A percentile compares a stretch with the other conserved stretches of the same genome.
These are phyloP conservation scores for Pichia sp. DNA, from an alignment of 1,139 yeast species.

Conservation along the genomic window DNA sequence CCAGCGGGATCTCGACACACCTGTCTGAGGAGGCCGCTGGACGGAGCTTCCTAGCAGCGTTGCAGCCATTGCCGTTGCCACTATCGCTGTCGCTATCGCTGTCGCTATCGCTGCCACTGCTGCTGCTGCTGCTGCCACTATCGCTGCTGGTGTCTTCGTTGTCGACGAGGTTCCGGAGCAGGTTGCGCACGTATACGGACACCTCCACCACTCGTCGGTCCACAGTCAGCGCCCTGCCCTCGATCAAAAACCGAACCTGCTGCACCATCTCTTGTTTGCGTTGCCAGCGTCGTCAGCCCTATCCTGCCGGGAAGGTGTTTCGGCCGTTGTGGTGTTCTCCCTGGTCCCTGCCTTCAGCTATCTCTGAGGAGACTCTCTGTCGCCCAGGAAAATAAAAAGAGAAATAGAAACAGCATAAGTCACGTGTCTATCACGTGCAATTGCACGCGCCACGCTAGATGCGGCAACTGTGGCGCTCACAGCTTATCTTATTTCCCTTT, in stretches of 20 bases:
- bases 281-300: background rate
- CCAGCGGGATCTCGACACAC: constrained; percentile 75
- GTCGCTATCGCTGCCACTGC: constrained; percentile 25
- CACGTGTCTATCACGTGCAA: background rate
- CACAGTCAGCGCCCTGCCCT: constrained; percentile 39
- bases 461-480: constrained; percentile 5
- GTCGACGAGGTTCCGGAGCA: constrained; percentile 70
- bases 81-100: constrained; percentile 30
- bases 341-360: too few relatives aligned
- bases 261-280: background rate
- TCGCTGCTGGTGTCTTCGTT: constrained; percentile 6
- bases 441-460: background rate
- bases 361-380: too few relatives aligned
- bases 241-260: constrained; percentile 22
- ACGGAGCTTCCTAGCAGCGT: background rate
- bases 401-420: background rate
- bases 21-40: constrained; percentile 29
- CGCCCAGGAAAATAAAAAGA: background rate
- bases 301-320: too few relatives aligned
- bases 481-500: constrained; percentile 2
- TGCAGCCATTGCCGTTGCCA: constrained; percentile 24
- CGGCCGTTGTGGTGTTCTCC: too few relatives aligned
- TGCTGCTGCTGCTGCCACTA: background rate
- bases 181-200: constrained; percentile 75
- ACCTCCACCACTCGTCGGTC: constrained; percentile 80